Percentiles rank a stretch among this genome's conserved stretches.
These are phyloP conservation scores for bread wheat (Triticum aestivum) DNA, from an alignment of 176 grass and related monocot genomes.

Conservation along the genomic window DNA sequence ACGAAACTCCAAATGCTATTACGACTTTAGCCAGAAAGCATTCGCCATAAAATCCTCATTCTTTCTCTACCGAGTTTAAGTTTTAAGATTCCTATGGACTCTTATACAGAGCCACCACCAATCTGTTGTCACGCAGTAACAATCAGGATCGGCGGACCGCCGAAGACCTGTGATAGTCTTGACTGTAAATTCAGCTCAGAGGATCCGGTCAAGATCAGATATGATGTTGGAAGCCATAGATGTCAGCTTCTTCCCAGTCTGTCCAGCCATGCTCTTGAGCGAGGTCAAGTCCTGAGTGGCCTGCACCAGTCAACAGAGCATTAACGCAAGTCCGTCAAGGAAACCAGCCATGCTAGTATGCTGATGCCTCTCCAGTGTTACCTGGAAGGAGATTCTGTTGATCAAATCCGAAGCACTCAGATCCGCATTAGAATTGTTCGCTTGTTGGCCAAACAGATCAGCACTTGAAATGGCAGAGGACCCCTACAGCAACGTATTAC, in stretches of 20 bases:
- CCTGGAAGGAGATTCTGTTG: conserved; percentile 90
- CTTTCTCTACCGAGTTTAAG: not conserved
- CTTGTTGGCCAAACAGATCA: conserved; percentile 71
- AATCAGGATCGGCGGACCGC: not conserved
- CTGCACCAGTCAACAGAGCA: conserved; percentile 35
- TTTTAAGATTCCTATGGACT: conserved; percentile 13
- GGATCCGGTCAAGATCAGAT: conserved; percentile 79
- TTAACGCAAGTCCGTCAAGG: not conserved
- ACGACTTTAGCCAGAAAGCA: conserved; percentile 23
- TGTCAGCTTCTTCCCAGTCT: conserved; percentile 85
- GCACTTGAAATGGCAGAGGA: conserved; percentile 94
- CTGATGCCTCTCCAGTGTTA: conserved; percentile 19
- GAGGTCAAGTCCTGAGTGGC: conserved; percentile 91
- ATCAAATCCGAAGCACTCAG: conserved; percentile 77
- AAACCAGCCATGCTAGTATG: conserved; percentile 1
- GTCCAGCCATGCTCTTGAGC: conserved; percentile 87
- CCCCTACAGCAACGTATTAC: conserved; percentile 37
- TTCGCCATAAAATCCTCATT: not conserved
- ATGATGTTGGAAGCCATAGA: conserved; percentile 85
- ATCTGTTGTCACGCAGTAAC: not conserved
- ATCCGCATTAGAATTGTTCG: conserved; percentile 50
- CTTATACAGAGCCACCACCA: not conserved
- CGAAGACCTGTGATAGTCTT: conserved; percentile 4
- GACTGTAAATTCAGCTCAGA: conserved; percentile 45
- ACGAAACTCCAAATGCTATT: conserved; percentile 11